Conservation (phyloP, 2,329 filamentous ascomycete genomes). For the Scolecobasidium constrictum region DNA sequence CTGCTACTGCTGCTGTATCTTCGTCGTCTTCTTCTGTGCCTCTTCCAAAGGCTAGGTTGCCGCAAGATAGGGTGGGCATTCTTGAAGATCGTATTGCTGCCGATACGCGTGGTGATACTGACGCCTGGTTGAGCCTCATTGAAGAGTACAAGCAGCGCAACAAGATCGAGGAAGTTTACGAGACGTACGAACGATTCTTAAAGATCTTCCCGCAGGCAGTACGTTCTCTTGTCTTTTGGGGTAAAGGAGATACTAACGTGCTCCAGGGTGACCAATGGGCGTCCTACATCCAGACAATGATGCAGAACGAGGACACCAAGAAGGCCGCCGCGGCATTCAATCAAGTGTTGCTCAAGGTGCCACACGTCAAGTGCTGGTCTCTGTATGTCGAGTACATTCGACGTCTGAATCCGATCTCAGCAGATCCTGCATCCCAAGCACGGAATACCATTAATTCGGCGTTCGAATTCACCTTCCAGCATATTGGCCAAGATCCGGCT, state of each 20-base stretch:
- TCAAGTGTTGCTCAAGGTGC: constrained; percentile 64
- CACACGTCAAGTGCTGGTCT: constrained; percentile 81
- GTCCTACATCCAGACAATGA: constrained; percentile 79
- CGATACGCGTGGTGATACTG: constrained; percentile 83
- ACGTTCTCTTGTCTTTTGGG: constrained; percentile 31
- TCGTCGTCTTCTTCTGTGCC: constrained; percentile 13
- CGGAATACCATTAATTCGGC: constrained; percentile 72
- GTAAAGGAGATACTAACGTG: constrained; percentile 9
- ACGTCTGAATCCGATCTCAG: constrained; percentile 74
- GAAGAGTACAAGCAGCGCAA: constrained; percentile 71
- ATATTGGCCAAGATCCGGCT: constrained; percentile 84
- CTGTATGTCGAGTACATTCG: constrained; percentile 93
- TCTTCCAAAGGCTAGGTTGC: constrained; percentile 42
- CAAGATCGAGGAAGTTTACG: constrained; percentile 70
- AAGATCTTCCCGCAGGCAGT: constrained; percentile 83
- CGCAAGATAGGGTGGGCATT: constrained; percentile 64
- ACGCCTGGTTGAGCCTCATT: constrained; percentile 84
- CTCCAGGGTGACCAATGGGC: constrained; percentile 82
- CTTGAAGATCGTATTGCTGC: constrained; percentile 87
- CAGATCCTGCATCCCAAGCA: constrained; percentile 65
- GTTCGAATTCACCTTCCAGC: constrained; percentile 85
- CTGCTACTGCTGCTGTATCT: constrained; percentile 8
- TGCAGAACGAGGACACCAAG: constrained; percentile 71
- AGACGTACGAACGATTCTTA: constrained; percentile 76
- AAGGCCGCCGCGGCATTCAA: constrained; percentile 77